Percentiles rank a stretch among this genome's conserved stretches.
These are phyloP conservation scores for Trichophyton mentagrophytes DNA, from an alignment of 2,329 filamentous ascomycete species.

Conservation along the genomic window DNA sequence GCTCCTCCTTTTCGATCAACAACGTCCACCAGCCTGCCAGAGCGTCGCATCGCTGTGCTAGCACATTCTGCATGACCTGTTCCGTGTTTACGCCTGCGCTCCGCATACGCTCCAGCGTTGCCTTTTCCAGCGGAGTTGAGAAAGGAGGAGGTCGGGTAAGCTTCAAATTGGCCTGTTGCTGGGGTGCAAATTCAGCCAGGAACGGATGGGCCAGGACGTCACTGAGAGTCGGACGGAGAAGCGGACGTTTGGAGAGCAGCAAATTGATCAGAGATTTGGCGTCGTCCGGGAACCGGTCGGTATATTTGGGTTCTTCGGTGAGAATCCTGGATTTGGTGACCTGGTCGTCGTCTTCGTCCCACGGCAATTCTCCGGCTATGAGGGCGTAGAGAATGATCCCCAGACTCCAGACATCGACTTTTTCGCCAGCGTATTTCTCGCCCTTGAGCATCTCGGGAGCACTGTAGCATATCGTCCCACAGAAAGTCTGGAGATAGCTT, in stretches of 20 bases:
- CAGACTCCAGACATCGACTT: conserved; percentile 97
- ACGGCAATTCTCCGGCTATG: conserved; percentile 71
- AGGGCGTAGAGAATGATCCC: conserved; percentile 82
- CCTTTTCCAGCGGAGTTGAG: conserved; percentile 73
- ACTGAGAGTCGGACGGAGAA: conserved; percentile 65
- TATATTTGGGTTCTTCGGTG: conserved; percentile 71
- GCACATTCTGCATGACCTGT: conserved; percentile 82
- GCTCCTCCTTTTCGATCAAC: conserved; percentile 83
- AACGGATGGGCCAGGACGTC: conserved; percentile 85
- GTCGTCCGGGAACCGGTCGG: conserved; percentile 63
- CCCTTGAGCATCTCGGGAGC: conserved; percentile 97
- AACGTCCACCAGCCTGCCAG: conserved; percentile 94
- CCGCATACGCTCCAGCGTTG: conserved; percentile 82
- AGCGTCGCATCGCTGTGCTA: conserved; percentile 77
- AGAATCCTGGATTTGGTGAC: conserved; percentile 76
- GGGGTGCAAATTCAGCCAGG: conserved; percentile 69
- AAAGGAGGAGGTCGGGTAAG: conserved; percentile 71
- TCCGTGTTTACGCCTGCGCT: conserved; percentile 91
- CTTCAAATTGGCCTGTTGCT: conserved; percentile 81
- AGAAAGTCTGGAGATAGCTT: conserved; percentile 93
- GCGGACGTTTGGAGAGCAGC: conserved; percentile 80
- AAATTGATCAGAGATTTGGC: conserved; percentile 63
- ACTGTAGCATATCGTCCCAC: conserved; percentile 93
- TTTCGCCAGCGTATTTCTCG: conserved; percentile 94
- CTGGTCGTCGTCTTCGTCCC: conserved; percentile 89